A percentile compares a stretch with the other conserved stretches of the same genome.
These are phyloP conservation scores for Rhododendron williamsianum DNA, from an alignment of 148 eudicot species.

Conservation along the genomic window DNA sequence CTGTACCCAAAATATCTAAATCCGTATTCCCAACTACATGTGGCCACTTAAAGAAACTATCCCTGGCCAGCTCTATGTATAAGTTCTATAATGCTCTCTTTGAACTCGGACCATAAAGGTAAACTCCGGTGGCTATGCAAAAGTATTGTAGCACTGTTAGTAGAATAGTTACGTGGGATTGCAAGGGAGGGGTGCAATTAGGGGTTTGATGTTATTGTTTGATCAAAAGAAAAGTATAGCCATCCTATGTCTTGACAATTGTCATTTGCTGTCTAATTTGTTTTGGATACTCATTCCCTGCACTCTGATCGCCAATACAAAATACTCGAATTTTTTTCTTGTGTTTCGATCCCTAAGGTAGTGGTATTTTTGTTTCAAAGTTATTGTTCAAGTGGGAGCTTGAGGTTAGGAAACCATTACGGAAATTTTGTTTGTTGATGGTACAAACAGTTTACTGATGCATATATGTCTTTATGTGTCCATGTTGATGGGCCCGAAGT, in stretches of 20 bases:
- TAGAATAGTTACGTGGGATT: not conserved
- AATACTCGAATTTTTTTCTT: not conserved
- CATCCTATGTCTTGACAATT: not conserved
- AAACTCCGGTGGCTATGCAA: not conserved
- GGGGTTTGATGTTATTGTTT: not conserved
- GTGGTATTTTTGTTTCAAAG: too few relatives aligned
- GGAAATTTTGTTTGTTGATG: not conserved
- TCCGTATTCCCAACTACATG: not conserved
- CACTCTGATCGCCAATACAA: not conserved
- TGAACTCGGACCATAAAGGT: not conserved
- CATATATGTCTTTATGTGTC: not conserved
- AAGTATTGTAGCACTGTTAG: not conserved
- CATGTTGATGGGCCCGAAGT: not conserved
- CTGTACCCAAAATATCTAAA: not conserved
- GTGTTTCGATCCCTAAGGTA: not conserved
- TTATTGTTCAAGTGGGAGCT: not conserved
- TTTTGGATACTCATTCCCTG: not conserved
- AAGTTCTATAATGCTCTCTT: not conserved
- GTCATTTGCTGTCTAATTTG: not conserved
- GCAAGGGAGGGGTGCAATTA: not conserved
- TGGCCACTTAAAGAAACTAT: not conserved
- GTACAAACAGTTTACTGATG: not conserved
- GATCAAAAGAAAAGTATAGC: not conserved
- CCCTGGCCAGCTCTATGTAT: not conserved
- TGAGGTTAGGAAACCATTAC: not conserved